Percentiles rank a stretch among this genome's conserved stretches.
Conservation (phyloP, 2,329 filamentous ascomycete species). For the Fusarium decemcellulare region DNA sequence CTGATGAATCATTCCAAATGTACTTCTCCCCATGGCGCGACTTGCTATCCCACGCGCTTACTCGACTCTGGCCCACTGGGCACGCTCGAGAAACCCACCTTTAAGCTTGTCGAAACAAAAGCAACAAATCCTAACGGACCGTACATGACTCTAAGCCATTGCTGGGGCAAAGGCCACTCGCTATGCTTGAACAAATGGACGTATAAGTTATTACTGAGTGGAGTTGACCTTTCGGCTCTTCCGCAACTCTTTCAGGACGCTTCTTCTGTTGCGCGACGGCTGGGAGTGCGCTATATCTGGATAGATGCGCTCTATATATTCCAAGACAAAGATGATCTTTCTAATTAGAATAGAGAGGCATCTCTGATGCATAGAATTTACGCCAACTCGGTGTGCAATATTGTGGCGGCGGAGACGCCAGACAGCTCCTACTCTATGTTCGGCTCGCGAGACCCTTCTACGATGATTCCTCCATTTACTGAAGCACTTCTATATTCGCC, state of each 20-base stretch:
- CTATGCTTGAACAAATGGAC: no score
- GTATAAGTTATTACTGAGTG: background rate
- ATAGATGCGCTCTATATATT: constrained; percentile 17
- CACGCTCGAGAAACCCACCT: rapidly evolving
- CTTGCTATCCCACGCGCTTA: background rate
- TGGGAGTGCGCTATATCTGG: constrained; percentile 1
- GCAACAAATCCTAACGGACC: background rate
- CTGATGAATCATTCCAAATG: no score
- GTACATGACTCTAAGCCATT: constrained; percentile 24
- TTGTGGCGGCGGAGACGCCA: background rate
- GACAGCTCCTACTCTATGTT: background rate
- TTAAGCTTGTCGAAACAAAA: background rate
- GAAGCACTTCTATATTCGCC: no score
- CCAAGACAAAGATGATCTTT: constrained; percentile 7
- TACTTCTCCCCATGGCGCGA: no score
- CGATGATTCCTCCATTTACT: background rate
- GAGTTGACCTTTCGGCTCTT: background rate
- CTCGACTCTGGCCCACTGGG: background rate
- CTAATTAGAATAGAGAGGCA: constrained; percentile 11
- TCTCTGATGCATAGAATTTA: constrained; percentile 13
- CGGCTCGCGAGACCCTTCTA: background rate
- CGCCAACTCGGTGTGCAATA: background rate
- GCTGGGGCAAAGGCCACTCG: constrained; percentile 1
- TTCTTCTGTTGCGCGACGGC: background rate
- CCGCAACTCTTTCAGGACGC: background rate